A percentile compares a stretch with the other conserved stretches of the same genome.
Conservation (phyloP, 177 flowering plant genomes). For the Tripterygium wilfordii region DNA sequence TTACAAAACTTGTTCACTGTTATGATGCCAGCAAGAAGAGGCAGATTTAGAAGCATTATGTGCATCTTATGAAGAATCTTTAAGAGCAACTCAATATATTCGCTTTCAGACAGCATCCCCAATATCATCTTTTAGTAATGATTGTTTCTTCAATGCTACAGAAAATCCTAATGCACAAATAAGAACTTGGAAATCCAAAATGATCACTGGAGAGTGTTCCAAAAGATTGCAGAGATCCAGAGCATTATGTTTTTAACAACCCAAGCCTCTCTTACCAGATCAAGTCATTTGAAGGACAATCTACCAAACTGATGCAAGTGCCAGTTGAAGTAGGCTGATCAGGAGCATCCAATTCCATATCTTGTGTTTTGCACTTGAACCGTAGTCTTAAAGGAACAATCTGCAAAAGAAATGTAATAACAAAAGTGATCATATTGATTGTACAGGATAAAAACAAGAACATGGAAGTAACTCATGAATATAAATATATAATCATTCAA, state of each 20-base stretch:
- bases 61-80: no score
- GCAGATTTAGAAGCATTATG: no score
- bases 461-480: background rate
- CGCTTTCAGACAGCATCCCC: no score
- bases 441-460: background rate
- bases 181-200: background rate
- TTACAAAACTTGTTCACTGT: background rate
- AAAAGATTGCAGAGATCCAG: background rate
- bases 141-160: no score
- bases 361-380: conserved; percentile 42
- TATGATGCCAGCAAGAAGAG: background rate
- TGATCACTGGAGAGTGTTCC: background rate
- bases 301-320: conserved; percentile 8
- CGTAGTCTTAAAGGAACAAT: conserved; percentile 53
- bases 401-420: conserved; percentile 36
- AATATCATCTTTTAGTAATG: no score
- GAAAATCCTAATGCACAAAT: no score
- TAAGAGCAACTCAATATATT: no score
- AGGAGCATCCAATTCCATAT: conserved; percentile 20
- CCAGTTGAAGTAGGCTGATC: conserved; percentile 19
- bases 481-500: no score
- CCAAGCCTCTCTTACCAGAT: conserved; percentile 57
- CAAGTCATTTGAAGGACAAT: conserved; percentile 35
- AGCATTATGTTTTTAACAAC: background rate
- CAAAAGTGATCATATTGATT: background rate